Percentiles rank a stretch among this genome's conserved stretches.
phyloP scores from a whole-genome alignment of 1,284 basidiomycete genomes.

The Thelephora terrestris region DNA sequence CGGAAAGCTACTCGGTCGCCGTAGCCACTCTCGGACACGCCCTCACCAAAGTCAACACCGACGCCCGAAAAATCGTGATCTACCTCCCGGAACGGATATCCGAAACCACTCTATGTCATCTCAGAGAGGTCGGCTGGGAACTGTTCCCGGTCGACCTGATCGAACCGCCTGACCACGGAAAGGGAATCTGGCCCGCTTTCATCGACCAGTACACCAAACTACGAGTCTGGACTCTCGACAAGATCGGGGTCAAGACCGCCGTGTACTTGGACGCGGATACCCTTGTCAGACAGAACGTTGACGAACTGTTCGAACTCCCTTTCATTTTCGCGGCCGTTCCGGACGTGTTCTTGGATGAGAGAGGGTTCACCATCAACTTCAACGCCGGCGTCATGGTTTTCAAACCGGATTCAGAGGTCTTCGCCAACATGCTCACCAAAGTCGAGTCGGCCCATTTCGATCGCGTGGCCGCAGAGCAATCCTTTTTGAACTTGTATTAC shows the following conservation, averaged over 20 bases:
- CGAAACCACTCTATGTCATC: constrained; percentile 28
- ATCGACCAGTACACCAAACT: constrained; percentile 36
- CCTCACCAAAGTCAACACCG: constrained; percentile 23
- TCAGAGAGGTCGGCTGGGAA: constrained; percentile 30
- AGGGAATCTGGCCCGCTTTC: constrained; percentile 28
- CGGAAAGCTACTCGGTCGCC: constrained; percentile 29
- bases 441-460: constrained; percentile 27
- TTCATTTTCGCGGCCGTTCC: constrained; percentile 35
- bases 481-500: constrained; percentile 36
- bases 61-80: constrained; percentile 25
- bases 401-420: constrained; percentile 23
- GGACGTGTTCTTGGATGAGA: constrained; percentile 25
- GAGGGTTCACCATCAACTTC: constrained; percentile 29
- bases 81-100: constrained; percentile 32
- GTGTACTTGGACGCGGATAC: constrained; percentile 36
- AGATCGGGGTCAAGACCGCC: constrained; percentile 19
- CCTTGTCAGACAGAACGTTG: constrained; percentile 31
- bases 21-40: constrained; percentile 33
- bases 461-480: constrained; percentile 30
- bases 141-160: constrained; percentile 27
- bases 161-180: constrained; percentile 26
- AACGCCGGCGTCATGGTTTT: constrained; percentile 35
- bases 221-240: constrained; percentile 31
- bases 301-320: constrained; percentile 34
- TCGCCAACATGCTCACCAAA: constrained; percentile 26